These are phyloP conservation scores for Cucurbita ficifolia DNA, from an alignment of 306 rosid species.

Conservation along the genomic window DNA sequence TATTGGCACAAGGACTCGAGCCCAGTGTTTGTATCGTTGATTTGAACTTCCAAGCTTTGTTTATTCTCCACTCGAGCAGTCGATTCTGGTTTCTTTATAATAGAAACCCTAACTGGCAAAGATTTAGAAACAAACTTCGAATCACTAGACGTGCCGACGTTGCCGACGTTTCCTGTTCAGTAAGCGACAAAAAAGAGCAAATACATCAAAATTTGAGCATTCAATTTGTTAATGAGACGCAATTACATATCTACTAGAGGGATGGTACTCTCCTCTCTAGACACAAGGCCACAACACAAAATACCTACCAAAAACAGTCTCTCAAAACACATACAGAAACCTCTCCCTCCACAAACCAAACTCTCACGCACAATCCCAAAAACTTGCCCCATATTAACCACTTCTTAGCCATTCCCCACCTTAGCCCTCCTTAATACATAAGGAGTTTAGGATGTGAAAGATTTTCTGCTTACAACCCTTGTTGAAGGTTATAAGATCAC, in stretches of 20 bases:
- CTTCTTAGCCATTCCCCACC: no score
- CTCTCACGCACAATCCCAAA: no score
- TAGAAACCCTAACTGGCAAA: constrained; percentile 25
- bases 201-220: not conserved
- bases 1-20: constrained; percentile 38
- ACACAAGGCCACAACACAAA: no score
- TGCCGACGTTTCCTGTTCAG: constrained; percentile 26
- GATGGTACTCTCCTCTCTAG: no score
- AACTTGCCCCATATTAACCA: no score
- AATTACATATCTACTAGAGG: not conserved
- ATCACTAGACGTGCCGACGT: constrained; percentile 5
- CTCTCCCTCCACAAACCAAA: no score
- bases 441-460: no score
- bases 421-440: no score
- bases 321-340: no score
- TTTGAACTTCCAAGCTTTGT: constrained; percentile 13
- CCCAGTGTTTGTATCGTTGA: constrained; percentile 8
- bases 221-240: not conserved
- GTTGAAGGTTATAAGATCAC: no score
- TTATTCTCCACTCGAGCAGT: constrained; percentile 11
- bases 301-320: no score
- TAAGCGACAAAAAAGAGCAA: constrained; percentile 2
- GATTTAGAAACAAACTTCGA: constrained; percentile 26
- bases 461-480: no score
- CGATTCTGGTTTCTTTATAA: constrained; percentile 34